Conservation (phyloP, 495 filamentous ascomycete genomes). For the Xylaria flabelliformis region DNA sequence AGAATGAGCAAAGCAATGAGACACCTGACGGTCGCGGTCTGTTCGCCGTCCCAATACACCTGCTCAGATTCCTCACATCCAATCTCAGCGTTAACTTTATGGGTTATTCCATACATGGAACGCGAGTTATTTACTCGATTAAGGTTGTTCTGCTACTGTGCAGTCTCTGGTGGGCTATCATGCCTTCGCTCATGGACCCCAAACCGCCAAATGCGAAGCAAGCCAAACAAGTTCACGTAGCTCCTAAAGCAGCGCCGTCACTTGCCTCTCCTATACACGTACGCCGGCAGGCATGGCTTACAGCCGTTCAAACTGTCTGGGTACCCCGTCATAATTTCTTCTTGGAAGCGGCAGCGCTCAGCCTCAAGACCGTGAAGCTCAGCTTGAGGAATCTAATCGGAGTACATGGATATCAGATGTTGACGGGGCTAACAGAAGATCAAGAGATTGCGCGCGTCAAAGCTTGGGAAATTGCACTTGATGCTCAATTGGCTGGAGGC, state of each 20-base stretch:
- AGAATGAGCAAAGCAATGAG: constrained; percentile 62
- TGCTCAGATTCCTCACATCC: constrained; percentile 52
- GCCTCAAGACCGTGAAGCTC: constrained; percentile 80
- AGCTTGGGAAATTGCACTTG: constrained; percentile 92
- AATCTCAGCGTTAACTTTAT: constrained; percentile 51
- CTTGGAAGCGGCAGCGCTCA: constrained; percentile 81
- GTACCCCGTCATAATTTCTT: constrained; percentile 88
- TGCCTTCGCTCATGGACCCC: constrained; percentile 68
- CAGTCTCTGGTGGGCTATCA: constrained; percentile 69
- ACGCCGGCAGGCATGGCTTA: constrained; percentile 89
- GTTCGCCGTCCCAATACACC: constrained; percentile 67
- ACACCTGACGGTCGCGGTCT: constrained; percentile 71
- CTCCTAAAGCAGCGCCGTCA: constrained; percentile 64
- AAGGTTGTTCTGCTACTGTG: constrained; percentile 70
- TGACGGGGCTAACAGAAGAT: constrained; percentile 82
- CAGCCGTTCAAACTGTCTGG: constrained; percentile 91
- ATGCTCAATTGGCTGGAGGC: constrained; percentile 93
- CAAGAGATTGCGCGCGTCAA: constrained; percentile 87
- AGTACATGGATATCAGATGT: constrained; percentile 71
- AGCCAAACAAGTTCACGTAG: constrained; percentile 44
- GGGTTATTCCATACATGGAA: constrained; percentile 53
- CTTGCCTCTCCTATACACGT: constrained; percentile 84
- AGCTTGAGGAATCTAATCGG: constrained; percentile 80
- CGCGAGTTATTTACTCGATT: constrained; percentile 53
- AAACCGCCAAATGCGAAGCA: constrained; percentile 50